Evolutionary conservation across 2,329 filamentous ascomycete species (phyloP).

Genomic region (Trichoderma sp.): DNA sequence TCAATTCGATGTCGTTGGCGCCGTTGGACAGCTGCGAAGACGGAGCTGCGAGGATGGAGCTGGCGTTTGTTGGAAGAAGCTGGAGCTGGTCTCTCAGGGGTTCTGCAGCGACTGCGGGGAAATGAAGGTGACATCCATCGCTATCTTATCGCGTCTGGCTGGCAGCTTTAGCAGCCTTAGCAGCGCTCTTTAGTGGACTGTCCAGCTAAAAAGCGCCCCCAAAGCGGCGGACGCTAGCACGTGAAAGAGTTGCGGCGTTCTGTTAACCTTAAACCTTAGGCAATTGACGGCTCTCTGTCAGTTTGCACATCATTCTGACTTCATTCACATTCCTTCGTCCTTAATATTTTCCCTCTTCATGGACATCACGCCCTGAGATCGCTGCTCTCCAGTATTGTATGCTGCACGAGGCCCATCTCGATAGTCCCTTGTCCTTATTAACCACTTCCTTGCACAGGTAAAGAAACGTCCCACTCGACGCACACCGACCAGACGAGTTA

Average conservation of each 20-base stretch:
- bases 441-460: neutral
- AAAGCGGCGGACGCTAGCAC: neutral
- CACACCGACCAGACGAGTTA: neutral
- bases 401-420: neutral
- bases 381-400: neutral
- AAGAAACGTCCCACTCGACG: neutral
- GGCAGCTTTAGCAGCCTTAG: neutral
- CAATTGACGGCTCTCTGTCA: neutral
- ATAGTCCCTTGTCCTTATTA: neutral
- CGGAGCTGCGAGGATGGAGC: neutral
- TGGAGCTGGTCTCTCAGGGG: slow-evolving; percentile 8
- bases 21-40: neutral
- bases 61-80: neutral
- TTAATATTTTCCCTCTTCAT: neutral
- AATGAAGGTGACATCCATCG: slow-evolving; percentile 10
- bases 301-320: neutral
- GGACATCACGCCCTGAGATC: neutral
- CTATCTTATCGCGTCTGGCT: slow-evolving; percentile 13
- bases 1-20: neutral
- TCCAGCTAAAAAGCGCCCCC: neutral
- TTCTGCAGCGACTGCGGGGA: slow-evolving; percentile 12
- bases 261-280: neutral
- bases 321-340: neutral
- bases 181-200: neutral
- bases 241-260: neutral